These are phyloP conservation scores for Phytophthora fragariaefolia DNA, from an alignment of 352 stramenopile species.

Conservation along the genomic window DNA sequence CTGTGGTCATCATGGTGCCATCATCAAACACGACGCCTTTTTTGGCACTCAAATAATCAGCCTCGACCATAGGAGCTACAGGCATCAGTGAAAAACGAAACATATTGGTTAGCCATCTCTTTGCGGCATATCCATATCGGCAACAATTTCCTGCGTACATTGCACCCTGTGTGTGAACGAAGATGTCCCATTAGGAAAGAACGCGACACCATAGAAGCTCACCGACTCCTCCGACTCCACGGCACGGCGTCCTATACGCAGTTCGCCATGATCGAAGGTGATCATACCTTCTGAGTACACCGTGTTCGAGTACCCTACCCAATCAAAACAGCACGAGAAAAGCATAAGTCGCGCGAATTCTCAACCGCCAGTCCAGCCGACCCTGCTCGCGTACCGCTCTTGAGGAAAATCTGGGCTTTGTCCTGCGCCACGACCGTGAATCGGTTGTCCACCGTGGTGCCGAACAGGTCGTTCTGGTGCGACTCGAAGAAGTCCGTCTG, in stretches of 20 bases:
- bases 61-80: slow-evolving; percentile 66
- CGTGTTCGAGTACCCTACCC: slow-evolving; percentile 78
- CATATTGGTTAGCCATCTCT: neutral
- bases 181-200: slow-evolving; percentile 72
- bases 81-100: neutral
- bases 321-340: neutral
- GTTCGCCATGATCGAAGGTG: slow-evolving; percentile 63
- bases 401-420: slow-evolving; percentile 80
- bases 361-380: neutral
- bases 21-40: slow-evolving; percentile 79
- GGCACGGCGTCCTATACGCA: slow-evolving; percentile 66
- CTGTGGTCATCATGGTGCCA: slow-evolving; percentile 81
- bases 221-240: slow-evolving; percentile 56
- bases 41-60: slow-evolving; percentile 67
- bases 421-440: slow-evolving; percentile 83
- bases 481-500: slow-evolving; percentile 86
- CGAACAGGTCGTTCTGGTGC: slow-evolving; percentile 83
- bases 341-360: neutral
- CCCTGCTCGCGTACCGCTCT: slow-evolving; percentile 57
- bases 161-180: slow-evolving; percentile 71
- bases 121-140: neutral
- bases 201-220: slow-evolving; percentile 72
- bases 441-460: slow-evolving; percentile 80
- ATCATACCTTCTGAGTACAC: slow-evolving; percentile 76
- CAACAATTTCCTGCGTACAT: slow-evolving; percentile 38